Evolutionary conservation across 208 protist species (phyloP), one percentile per base, ranked within the genome.

Genomic region (Entamoeba moshkovskii): DNA sequence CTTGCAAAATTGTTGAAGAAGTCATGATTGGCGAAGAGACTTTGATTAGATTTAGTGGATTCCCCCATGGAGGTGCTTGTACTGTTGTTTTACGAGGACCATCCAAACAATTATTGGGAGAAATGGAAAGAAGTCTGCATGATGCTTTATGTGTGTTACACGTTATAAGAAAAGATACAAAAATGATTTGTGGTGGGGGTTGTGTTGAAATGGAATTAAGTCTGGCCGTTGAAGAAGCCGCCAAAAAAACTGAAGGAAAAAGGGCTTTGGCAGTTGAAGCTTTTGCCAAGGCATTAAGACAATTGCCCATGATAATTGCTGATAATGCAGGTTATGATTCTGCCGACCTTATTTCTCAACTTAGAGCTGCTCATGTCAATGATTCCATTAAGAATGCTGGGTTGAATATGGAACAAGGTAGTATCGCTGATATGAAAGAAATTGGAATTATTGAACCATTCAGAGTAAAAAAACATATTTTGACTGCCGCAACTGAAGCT

Each of bases 71-170:
- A 46, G 98, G 98, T 94, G 99, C 99, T 42, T 99, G 98, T 95
- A 99, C 99, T 16, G 99, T 99, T 95, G 99, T 99, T 42, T 96
- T 99, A 46, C 97, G 99, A 93, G 99, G 99, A 94, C 98, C 98
- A 44, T 99, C 98, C n/a, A 95, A 97, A 46, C 98, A 99, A 95
- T 97, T 99, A 66, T 96, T 99, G 22, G 98, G 99, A 94, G 99
- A 99, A 96, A 98, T 98, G 45, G 99, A 99, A 94, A 97, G 99
- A 94, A 99, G 98, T 66, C 97, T 99, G 25, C 99, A 99, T 96
- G 99, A 99, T 96, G 99, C 99, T 4, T 96, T 99, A 2, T 99
- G 98, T 96, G 98, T 99, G 18, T 98, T 99, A 45, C 97, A 98
- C 18, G 97, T 98, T 95, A 99, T 98, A 0, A 97, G 99, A 18